A percentile compares a stretch with the other conserved stretches of the same genome.
Evolutionary conservation across 2,329 filamentous ascomycete species (phyloP).

Genomic region (Gyromitra esculenta): DNA sequence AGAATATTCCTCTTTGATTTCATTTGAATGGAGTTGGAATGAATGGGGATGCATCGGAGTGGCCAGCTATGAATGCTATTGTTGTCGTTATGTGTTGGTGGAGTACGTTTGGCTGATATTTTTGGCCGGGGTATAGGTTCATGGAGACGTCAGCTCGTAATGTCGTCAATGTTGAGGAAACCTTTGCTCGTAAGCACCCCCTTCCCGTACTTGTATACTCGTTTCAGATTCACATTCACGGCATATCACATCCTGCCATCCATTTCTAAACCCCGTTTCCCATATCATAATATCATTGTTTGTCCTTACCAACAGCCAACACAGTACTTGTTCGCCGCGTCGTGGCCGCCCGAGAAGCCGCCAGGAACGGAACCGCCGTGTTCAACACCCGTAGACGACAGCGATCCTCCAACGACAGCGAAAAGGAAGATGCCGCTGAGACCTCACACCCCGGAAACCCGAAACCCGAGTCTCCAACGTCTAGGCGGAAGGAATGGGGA

Average conservation of each 20-base stretch:
- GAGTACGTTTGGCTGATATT: conserved; percentile 40
- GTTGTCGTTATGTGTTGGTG: conserved; percentile 45
- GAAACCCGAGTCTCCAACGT: conserved; percentile 3
- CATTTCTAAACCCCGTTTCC: neutral
- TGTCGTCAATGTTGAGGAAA: conserved; percentile 90
- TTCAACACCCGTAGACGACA: conserved; percentile 36
- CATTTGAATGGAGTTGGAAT: conserved; percentile 6
- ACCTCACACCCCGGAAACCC: conserved; percentile 4
- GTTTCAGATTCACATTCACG: conserved; percentile 29
- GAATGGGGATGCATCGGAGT: conserved; percentile 6
- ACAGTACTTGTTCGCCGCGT: conserved; percentile 55
- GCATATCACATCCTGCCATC: conserved; percentile 22
- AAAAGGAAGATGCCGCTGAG: conserved; percentile 26
- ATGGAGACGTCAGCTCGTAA: conserved; percentile 88
- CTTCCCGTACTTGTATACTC: conserved; percentile 12
- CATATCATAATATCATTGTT: conserved; percentile 29
- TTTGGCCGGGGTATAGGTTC: conserved; percentile 63
- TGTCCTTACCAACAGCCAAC: conserved; percentile 35
- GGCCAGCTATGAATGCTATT: conserved; percentile 49
- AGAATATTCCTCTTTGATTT: conserved; percentile 34
- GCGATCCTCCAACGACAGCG: conserved; percentile 19
- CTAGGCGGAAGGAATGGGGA: conserved; percentile 25
- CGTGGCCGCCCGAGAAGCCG: conserved; percentile 54
- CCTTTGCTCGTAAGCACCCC: conserved; percentile 69
- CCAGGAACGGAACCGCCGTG: conserved; percentile 48